Conservation (phyloP, 2,329 filamentous ascomycete genomes). For the Xylariales sp. region DNA sequence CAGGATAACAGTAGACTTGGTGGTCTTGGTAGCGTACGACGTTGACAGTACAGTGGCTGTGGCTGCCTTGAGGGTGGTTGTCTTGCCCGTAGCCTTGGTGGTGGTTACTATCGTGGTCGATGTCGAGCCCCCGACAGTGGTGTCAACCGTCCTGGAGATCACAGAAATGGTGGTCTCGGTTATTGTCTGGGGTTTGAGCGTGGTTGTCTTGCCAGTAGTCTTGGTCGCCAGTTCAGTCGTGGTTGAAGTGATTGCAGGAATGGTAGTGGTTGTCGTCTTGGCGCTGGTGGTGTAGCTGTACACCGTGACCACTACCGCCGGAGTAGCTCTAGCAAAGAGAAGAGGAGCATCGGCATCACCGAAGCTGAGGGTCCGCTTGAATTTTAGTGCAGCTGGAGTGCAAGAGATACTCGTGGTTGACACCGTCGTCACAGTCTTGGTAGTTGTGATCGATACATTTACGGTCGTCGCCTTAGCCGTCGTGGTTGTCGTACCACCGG, state of each 20-base stretch:
- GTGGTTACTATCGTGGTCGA: slow-evolving; percentile 9
- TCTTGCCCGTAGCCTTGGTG: slow-evolving; percentile 5
- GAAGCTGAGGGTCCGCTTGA: slow-evolving; percentile 2
- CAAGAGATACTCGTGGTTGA: too few relatives aligned
- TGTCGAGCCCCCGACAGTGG: slow-evolving; percentile 12
- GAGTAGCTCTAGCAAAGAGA: slow-evolving; percentile 1
- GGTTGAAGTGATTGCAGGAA: slow-evolving; percentile 3
- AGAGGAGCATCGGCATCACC: not conserved
- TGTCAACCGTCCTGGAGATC: slow-evolving; percentile 6
- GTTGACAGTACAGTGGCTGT: not conserved
- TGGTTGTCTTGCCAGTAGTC: slow-evolving; percentile 6
- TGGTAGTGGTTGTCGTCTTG: not conserved
- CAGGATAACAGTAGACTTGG: slow-evolving; percentile 1
- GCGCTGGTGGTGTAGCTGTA: slow-evolving; percentile 1
- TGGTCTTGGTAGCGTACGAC: slow-evolving; percentile 1
- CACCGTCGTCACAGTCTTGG: slow-evolving; percentile 14
- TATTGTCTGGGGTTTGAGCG: slow-evolving; percentile 5
- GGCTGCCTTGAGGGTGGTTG: slow-evolving; percentile 1
- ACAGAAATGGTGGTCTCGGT: slow-evolving; percentile 2
- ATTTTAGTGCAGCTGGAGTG: slow-evolving; percentile 3
- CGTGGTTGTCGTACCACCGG: not conserved
- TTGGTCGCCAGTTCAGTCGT: not conserved
- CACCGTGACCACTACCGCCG: slow-evolving; percentile 3
- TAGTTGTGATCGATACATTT: slow-evolving; percentile 15
- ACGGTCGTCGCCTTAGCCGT: slow-evolving; percentile 8